Evolutionary conservation across 148 eudicot genomes (phyloP).

Genomic region (Amaranthus cruentus): DNA sequence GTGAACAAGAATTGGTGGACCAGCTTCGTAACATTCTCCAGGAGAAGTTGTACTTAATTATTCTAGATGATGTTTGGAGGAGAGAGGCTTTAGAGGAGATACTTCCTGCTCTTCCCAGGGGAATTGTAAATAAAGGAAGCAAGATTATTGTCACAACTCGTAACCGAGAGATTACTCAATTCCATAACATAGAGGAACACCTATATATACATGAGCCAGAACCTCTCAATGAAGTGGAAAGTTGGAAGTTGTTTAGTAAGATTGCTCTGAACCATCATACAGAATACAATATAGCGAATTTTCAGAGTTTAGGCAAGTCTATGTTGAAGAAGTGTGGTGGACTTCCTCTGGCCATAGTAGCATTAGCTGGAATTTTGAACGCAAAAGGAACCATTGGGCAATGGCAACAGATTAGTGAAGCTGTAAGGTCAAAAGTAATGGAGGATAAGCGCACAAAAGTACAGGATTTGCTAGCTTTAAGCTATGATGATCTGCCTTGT

Average conservation of each 20-base stretch:
- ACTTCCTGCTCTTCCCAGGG: constrained; percentile 18
- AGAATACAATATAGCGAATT: neutral
- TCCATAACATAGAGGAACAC: neutral
- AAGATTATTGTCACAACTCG: constrained; percentile 34
- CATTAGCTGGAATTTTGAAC: constrained; percentile 25
- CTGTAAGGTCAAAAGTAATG: neutral
- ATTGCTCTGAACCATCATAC: constrained; percentile 12
- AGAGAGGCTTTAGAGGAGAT: constrained; percentile 22
- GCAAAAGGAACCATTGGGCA: neutral
- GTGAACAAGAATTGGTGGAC: constrained; percentile 13
- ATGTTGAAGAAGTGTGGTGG: constrained; percentile 30
- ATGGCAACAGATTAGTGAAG: constrained; percentile 9
- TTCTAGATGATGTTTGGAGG: constrained; percentile 34
- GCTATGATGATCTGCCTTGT: constrained; percentile 16
- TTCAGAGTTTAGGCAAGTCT: constrained; percentile 25
- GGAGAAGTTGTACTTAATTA: constrained; percentile 18
- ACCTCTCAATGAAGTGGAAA: constrained; percentile 20
- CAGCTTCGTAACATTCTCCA: constrained; percentile 13
- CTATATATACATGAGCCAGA: constrained; percentile 19
- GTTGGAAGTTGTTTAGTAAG: constrained; percentile 31
- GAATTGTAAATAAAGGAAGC: neutral
- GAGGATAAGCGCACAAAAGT: neutral
- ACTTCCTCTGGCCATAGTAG: constrained; percentile 31
- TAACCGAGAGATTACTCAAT: constrained; percentile 11
- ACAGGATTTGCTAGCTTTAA: neutral